phyloP scores from a whole-genome alignment of 257 asterid genomes.

The Petunia secreta region DNA sequence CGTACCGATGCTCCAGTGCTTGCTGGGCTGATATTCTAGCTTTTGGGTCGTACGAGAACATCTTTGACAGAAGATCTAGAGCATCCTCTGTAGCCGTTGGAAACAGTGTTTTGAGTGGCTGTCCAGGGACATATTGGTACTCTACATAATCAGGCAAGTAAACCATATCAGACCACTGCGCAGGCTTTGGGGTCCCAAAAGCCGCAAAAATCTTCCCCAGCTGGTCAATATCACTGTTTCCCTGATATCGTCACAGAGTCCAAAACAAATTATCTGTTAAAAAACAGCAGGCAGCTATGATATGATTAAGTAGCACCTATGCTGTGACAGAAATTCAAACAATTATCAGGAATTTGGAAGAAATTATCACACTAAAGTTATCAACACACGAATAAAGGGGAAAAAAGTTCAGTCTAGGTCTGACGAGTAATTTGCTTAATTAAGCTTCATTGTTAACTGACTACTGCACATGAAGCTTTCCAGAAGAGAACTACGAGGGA shows the following conservation, averaged over 20 bases:
- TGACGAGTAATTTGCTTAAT: not conserved
- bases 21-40: conserved; percentile 88
- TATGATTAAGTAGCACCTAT: not conserved
- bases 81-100: conserved; percentile 96
- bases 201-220: conserved; percentile 94
- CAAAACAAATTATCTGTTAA: conserved; percentile 13
- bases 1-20: conserved; percentile 95
- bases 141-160: conserved; percentile 95
- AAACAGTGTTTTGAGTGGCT: conserved; percentile 70
- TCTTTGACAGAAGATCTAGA: conserved; percentile 81
- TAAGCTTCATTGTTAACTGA: conserved; percentile 3
- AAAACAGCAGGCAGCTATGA: conserved; percentile 1
- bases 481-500: not conserved
- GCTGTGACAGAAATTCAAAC: not conserved
- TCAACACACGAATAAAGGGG: not conserved
- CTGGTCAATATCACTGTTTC: conserved; percentile 95
- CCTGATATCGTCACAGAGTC: conserved; percentile 47
- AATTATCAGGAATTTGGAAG: not conserved
- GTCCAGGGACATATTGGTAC: conserved; percentile 41
- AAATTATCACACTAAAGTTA: not conserved
- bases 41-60: conserved; percentile 91
- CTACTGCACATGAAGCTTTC: conserved; percentile 11
- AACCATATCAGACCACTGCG: conserved; percentile 92
- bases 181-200: conserved; percentile 92
- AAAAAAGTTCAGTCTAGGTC: conserved; percentile 3